phyloP scores from a whole-genome alignment of 352 stramenopile species.

The Pythium apleroticum region DNA sequence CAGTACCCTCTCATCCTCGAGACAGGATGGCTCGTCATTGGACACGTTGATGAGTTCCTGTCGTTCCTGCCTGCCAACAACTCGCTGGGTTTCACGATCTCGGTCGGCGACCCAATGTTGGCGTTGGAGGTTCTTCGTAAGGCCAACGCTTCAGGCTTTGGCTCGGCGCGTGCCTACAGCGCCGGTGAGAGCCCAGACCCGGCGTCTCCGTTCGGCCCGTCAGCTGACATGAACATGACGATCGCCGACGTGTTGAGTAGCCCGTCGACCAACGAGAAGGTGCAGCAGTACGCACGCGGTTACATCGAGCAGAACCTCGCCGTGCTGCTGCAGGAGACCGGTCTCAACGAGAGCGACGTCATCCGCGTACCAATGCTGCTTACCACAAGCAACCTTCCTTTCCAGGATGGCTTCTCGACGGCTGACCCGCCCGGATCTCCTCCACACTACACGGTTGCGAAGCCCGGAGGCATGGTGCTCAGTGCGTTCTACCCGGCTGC shows the following conservation, averaged over 20 bases:
- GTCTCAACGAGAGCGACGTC: constrained; percentile 14
- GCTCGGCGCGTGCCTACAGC: constrained; percentile 4
- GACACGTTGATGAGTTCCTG: constrained; percentile 22
- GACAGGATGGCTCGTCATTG: constrained; percentile 18
- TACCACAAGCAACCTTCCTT: not conserved
- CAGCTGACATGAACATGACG: constrained; percentile 1
- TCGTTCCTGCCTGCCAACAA: constrained; percentile 21
- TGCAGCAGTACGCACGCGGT: constrained; percentile 12
- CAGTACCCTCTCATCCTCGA: constrained; percentile 14
- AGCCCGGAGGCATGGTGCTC: not conserved
- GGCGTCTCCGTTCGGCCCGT: not conserved
- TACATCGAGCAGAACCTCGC: constrained; percentile 16
- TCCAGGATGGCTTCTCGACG: constrained; percentile 10
- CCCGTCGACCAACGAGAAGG: not conserved
- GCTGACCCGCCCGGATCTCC: constrained; percentile 14
- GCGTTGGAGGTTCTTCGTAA: constrained; percentile 8
- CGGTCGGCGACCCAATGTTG: constrained; percentile 4
- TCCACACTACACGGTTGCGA: constrained; percentile 8
- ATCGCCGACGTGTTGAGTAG: constrained; percentile 12
- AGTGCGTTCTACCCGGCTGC: constrained; percentile 12
- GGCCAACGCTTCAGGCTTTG: constrained; percentile 8
- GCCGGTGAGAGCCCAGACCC: constrained; percentile 1
- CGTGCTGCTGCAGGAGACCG: constrained; percentile 13
- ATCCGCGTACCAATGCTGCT: constrained; percentile 15
- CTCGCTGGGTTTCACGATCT: constrained; percentile 11